Percentiles rank a stretch among this genome's conserved stretches.
phyloP scores from a whole-genome alignment of 768 basidiomycete species.

The Tylopilus rubrobrunneus region DNA sequence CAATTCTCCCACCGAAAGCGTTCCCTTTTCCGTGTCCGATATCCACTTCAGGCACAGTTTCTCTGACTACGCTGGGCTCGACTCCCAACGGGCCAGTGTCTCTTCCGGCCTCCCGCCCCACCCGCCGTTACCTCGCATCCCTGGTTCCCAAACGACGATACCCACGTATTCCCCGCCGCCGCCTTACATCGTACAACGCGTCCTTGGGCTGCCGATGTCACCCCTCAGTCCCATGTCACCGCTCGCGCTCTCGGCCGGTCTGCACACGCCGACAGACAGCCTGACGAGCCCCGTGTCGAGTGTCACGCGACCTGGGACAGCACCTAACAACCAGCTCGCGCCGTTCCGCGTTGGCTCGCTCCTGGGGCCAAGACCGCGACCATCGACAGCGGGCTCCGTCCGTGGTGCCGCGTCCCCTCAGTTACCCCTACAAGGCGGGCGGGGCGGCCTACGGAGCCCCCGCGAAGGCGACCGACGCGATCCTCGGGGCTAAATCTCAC shows the following conservation, averaged over 20 bases:
- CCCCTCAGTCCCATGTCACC: conserved; percentile 17
- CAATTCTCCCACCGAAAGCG: conserved; percentile 53
- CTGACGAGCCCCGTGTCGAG: background rate
- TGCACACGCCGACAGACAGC: background rate
- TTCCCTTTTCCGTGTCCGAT: conserved; percentile 54
- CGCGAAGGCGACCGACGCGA: conserved; percentile 4
- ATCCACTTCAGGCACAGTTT: conserved; percentile 44
- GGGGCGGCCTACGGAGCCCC: conserved; percentile 14
- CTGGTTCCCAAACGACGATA: conserved; percentile 17
- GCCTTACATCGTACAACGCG: conserved; percentile 31
- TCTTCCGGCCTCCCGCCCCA: conserved; percentile 40
- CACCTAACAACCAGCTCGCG: background rate
- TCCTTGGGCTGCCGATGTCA: conserved; percentile 26
- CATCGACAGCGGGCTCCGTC: conserved; percentile 18
- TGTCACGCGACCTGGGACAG: conserved; percentile 4
- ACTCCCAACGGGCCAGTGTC: conserved; percentile 32
- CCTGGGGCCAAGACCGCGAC: conserved; percentile 29
- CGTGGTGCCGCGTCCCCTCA: conserved; percentile 22
- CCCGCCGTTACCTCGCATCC: conserved; percentile 34
- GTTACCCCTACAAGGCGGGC: conserved; percentile 31
- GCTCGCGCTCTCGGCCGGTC: background rate
- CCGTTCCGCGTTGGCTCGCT: conserved; percentile 20
- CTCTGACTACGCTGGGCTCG: conserved; percentile 28
- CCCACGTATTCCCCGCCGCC: conserved; percentile 20
- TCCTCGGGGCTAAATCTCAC: background rate